Percentiles rank a stretch among this genome's conserved stretches.
Evolutionary conservation across 2,329 filamentous ascomycete genomes (phyloP).

Genomic region (Coniochaeta ligniaria): DNA sequence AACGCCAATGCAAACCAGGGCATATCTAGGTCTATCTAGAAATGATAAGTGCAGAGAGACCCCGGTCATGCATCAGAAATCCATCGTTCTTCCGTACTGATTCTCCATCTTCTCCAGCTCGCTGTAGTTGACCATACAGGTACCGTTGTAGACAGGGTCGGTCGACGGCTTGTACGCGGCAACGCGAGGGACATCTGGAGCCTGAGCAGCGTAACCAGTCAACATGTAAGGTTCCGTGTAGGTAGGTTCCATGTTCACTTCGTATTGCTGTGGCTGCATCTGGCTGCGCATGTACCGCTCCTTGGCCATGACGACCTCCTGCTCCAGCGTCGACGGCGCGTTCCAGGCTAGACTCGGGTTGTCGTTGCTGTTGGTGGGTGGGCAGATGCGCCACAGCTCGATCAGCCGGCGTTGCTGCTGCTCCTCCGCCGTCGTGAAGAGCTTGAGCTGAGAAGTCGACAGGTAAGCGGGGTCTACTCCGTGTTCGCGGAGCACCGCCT

Average conservation of each 20-base stretch:
- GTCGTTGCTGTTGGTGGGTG: conserved; percentile 51
- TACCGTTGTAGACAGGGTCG: conserved; percentile 60
- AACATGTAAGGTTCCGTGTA: conserved; percentile 77
- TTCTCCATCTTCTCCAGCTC: conserved; percentile 55
- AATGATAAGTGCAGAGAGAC: background rate
- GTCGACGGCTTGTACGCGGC: conserved; percentile 46
- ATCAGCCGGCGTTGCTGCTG: conserved; percentile 68
- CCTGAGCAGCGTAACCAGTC: conserved; percentile 56
- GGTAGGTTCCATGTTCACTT: conserved; percentile 35
- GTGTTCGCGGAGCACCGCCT: conserved; percentile 55
- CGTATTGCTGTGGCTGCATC: conserved; percentile 12
- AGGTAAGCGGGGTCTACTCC: conserved; percentile 64
- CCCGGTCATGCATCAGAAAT: background rate
- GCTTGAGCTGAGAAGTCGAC: conserved; percentile 65
- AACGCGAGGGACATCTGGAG: conserved; percentile 25
- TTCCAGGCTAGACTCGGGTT: conserved; percentile 47
- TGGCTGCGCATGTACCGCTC: conserved; percentile 39
- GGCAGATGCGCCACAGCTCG: conserved; percentile 79
- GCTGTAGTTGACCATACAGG: conserved; percentile 20
- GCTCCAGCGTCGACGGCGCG: conserved; percentile 41
- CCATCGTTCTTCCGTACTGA: conserved; percentile 54
- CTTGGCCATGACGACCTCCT: conserved; percentile 52
- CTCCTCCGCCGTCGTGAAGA: conserved; percentile 69
- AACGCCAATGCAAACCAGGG: background rate
- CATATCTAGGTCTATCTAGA: background rate